Base-by-base conservation (phyloP, 805 yeast species). In the Candida corydali region DNA sequence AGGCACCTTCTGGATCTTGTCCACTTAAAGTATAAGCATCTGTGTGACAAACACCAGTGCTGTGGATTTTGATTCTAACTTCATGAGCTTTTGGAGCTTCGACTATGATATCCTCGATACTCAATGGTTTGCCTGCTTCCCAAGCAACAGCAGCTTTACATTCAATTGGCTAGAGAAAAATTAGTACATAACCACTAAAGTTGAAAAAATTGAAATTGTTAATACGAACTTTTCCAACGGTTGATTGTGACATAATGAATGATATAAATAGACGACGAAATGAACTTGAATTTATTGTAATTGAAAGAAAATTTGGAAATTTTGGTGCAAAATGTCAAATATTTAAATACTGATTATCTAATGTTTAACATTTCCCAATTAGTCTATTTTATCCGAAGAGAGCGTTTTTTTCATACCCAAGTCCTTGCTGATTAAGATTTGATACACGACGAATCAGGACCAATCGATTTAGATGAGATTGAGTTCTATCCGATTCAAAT, bases 81-180 rank as follows among this genome's bases (percentile, higher is more conserved):
- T 93, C 99, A 59, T 93, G 97, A 32, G 96, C 95, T 62, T 78
- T 83, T 50, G 99, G 99, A 17, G 98, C 88, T 17, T 76, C 82
- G 29, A 93, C 99, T 57, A 83, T 87, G 48, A 93, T 75, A 42
- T 84, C 85, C 66, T 93, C 98, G 41, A 93, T 75, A 28, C 79
- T 54, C 51, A 93, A 74, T 40, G 86, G 86, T 59, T 84, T 78
- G 32, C 82, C 86, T 19, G 98, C 93, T 59, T 83, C 95, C 91
- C 98, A 91, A 48, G 98, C 96, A 53, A 93, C 86, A 34, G 98
- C 99, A 41, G 99, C 98, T 57, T 79, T 75, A 70, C 98, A 93
- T 32, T 79, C 78, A 56, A 89, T 88, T 45, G 78, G 69, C 75
- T 70, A 39, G n/a, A n/a, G n/a, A n/a, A n/a, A n/a, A n/a, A n/a